Evolutionary conservation across 805 yeast species (phyloP).

Genomic region (Metschnikowia vanudenii): DNA sequence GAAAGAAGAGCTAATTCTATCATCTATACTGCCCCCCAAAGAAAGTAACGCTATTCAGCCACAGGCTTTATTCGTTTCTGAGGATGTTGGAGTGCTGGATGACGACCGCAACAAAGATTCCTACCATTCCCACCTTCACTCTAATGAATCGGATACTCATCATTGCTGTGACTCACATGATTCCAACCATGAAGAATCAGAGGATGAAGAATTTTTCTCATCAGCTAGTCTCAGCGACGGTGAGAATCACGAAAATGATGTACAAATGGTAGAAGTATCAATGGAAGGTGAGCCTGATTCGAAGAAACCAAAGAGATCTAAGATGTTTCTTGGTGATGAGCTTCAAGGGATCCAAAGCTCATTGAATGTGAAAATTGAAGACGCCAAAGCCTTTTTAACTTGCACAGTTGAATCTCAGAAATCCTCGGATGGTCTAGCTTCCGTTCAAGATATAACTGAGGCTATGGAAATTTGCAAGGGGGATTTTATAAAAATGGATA

Average conservation of each 20-base stretch:
- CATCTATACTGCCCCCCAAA: neutral
- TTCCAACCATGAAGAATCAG: too few relatives aligned
- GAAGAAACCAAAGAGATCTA: neutral
- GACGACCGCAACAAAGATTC: too few relatives aligned
- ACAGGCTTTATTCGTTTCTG: neutral
- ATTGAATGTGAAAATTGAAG: neutral
- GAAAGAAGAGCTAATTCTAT: neutral
- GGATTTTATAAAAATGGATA: conserved; percentile 72
- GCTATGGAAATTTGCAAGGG: conserved; percentile 50
- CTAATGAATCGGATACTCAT: too few relatives aligned
- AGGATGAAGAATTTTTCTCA: too few relatives aligned
- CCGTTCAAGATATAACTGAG: conserved; percentile 16
- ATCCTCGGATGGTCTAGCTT: conserved; percentile 7
- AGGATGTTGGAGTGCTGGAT: neutral
- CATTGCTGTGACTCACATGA: too few relatives aligned
- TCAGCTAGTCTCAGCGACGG: neutral
- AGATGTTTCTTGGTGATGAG: conserved; percentile 1
- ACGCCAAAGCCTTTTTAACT: conserved; percentile 1
- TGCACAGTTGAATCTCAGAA: neutral
- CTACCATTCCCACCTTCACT: too few relatives aligned
- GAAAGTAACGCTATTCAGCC: neutral
- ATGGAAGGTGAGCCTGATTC: too few relatives aligned
- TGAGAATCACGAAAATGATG: neutral
- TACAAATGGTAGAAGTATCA: too few relatives aligned
- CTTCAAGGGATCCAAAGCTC: conserved; percentile 5